Evolutionary conservation across 2,329 filamentous ascomycete genomes (phyloP), one percentile per base, ranked within the genome.

Genomic region (Xylariaceae sp.): DNA sequence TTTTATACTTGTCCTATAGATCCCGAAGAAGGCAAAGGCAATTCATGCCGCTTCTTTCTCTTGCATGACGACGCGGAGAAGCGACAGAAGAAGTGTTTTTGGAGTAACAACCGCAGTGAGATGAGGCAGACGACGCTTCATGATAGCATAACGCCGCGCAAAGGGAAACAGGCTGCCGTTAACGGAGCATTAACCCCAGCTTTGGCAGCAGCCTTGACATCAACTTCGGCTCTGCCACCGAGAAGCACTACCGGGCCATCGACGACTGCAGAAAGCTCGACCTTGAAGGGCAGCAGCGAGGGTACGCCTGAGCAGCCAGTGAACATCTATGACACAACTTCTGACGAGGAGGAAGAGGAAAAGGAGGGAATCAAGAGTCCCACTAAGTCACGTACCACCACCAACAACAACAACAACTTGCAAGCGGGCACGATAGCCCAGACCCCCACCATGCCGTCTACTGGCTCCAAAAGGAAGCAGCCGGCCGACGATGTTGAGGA

Each of bases 1-100:
- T 83, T 86, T 70, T 84, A 82, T 56, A 78, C 75, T 2, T 87
- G 83, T 61, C 80, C 82, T 64, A 74, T 76, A 51, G 65, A 73
- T n/a, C 69, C 71, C 26, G 65, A 73, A 14, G 60, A 64, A 47
- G 73, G 75, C n/a, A 60, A 64, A 47, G 73, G 75, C 19, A 72
- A 74, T 39, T 68, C 75, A 23, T 87, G 85, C 64, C 74, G 74
- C 1, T 84, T 87, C 71, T 87, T 86, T 61, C 69, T 87, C 0
- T 87, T 83, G 82, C 75, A 81, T 6, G 77, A 82, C 12, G 78
- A 84, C 39, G 84, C 84, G 0, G 71, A 74, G 37, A 57, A 64
- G 16, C 74, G 83, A 49, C 80, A 83, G 67, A 69, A 74, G 46
- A 68, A 68, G 11, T 76, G 77, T 8, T 70, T 83, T 17, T 54